Evolutionary conservation across 495 filamentous ascomycete species (phyloP).

Genomic region (Lasiosphaeria miniovina): DNA sequence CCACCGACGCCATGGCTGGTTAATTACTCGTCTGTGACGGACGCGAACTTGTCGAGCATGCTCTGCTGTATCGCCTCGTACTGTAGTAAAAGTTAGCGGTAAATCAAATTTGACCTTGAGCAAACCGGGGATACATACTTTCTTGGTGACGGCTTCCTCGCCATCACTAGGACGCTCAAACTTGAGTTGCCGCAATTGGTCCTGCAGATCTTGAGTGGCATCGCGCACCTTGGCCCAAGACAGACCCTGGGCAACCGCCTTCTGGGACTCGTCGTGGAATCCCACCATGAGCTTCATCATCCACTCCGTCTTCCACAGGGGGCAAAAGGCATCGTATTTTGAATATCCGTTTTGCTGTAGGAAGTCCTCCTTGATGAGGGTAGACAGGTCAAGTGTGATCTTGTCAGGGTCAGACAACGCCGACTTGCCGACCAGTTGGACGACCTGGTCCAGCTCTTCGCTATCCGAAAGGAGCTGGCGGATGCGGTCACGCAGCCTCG

Average conservation of each 20-base stretch:
- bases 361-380: constrained; percentile 96
- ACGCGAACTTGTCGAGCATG: constrained; percentile 95
- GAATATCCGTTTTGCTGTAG: constrained; percentile 99
- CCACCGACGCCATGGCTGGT: not conserved
- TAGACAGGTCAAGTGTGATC: constrained; percentile 93
- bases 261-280: constrained; percentile 96
- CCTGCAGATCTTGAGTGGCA: constrained; percentile 81
- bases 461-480: constrained; percentile 89
- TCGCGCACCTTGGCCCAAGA: constrained; percentile 91
- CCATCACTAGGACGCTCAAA: constrained; percentile 86
- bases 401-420: constrained; percentile 96
- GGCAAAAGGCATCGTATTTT: constrained; percentile 98
- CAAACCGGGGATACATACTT: constrained; percentile 50
- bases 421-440: constrained; percentile 96
- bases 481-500: constrained; percentile 85
- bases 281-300: constrained; percentile 99
- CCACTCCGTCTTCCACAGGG: constrained; percentile 98
- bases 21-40: constrained; percentile 83
- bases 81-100: constrained; percentile 36
- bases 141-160: constrained; percentile 69
- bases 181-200: constrained; percentile 82
- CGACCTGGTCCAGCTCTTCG: constrained; percentile 97
- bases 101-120: constrained; percentile 13
- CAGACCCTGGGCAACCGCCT: constrained; percentile 85
- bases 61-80: constrained; percentile 88